A percentile compares a stretch with the other conserved stretches of the same genome.
Evolutionary conservation across 2,329 filamentous ascomycete species (phyloP).

Genomic region (Tolypocladium sp.): DNA sequence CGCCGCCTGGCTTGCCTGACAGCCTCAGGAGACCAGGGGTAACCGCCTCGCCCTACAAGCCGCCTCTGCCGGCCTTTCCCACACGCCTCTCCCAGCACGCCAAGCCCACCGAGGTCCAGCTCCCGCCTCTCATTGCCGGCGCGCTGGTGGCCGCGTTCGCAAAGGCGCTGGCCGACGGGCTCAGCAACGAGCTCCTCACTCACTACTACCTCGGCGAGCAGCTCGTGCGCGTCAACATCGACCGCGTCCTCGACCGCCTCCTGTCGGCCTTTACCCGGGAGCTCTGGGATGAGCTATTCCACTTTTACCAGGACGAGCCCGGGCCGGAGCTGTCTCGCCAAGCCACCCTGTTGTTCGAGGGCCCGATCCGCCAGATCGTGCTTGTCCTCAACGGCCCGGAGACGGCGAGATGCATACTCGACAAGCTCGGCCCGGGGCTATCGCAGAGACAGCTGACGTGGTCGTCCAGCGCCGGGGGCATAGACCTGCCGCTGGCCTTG

Average conservation of each 20-base stretch:
- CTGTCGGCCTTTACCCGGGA: conserved; percentile 20
- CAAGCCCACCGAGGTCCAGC: conserved; percentile 20
- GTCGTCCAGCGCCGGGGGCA: conserved; percentile 20
- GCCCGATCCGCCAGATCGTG: conserved; percentile 26
- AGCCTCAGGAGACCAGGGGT: conserved; percentile 12
- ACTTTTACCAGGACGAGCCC: conserved; percentile 19
- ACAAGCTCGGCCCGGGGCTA: conserved; percentile 24
- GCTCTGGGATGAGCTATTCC: conserved; percentile 27
- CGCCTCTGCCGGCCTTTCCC: conserved; percentile 22
- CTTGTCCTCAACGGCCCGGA: conserved; percentile 27
- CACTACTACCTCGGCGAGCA: conserved; percentile 26
- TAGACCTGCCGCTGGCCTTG: conserved; percentile 23
- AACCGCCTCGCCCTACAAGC: conserved; percentile 15
- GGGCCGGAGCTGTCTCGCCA: conserved; percentile 18
- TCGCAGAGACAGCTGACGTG: conserved; percentile 21
- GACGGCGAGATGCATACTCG: conserved; percentile 21
- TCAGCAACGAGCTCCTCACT: conserved; percentile 25
- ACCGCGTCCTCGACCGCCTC: conserved; percentile 25
- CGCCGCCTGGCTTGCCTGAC: conserved; percentile 16
- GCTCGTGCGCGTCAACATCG: conserved; percentile 22
- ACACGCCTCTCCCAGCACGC: conserved; percentile 17
- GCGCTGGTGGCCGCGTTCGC: conserved; percentile 25
- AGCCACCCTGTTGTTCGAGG: conserved; percentile 24
- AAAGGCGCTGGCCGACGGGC: conserved; percentile 20
- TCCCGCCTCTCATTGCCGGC: conserved; percentile 26